phyloP scores from a whole-genome alignment of 495 filamentous ascomycete species.

The Penicillium dipodomyicola region DNA sequence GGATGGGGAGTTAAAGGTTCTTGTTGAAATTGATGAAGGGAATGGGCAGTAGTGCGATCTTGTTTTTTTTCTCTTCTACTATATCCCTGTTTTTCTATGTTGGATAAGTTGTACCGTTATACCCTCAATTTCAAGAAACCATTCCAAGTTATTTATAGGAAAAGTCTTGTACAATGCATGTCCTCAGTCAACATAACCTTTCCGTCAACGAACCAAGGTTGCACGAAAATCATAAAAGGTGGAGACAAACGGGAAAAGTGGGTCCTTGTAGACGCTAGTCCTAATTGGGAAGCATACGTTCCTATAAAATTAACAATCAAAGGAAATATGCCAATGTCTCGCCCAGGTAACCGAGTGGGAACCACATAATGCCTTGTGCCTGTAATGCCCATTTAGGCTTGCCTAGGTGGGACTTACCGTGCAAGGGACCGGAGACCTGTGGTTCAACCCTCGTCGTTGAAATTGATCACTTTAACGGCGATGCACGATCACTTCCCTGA shows the following conservation, averaged over 20 bases:
- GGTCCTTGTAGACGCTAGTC: background rate
- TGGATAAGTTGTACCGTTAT: background rate
- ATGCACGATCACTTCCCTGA: background rate
- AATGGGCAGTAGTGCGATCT: conserved; percentile 11
- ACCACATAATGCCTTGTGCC: background rate
- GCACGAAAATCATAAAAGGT: background rate
- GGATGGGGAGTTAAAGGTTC: conserved; percentile 48
- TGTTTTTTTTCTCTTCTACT: background rate
- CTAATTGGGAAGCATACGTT: background rate
- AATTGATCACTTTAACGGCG: background rate
- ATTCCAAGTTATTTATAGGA: background rate
- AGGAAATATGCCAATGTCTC: background rate
- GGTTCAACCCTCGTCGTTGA: conserved; percentile 4
- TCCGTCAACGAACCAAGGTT: background rate
- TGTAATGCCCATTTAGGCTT: too few relatives aligned
- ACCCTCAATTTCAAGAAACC: background rate
- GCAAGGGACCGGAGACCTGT: background rate
- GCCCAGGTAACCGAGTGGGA: background rate
- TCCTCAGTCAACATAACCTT: background rate
- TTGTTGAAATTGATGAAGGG: conserved; percentile 38
- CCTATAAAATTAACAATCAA: background rate
- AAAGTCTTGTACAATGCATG: background rate
- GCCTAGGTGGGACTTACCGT: too few relatives aligned
- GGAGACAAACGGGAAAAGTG: background rate
- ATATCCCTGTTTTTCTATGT: conserved; percentile 11